phyloP scores from a whole-genome alignment of 2,329 filamentous ascomycete genomes.

The Penicillium sp. region DNA sequence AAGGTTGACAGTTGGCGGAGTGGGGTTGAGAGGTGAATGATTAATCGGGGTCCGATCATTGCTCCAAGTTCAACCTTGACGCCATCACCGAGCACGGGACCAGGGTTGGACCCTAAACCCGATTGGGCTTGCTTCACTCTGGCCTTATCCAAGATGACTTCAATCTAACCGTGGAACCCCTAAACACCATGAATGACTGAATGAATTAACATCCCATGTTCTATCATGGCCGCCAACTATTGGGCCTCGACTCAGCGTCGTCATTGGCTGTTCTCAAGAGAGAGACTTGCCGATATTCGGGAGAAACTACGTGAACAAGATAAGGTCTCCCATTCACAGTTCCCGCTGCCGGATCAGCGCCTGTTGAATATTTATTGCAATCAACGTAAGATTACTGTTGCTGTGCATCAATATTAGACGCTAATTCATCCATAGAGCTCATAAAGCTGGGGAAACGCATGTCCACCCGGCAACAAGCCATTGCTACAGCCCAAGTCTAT shows the following conservation, averaged over 20 bases:
- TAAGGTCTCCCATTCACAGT: constrained; percentile 71
- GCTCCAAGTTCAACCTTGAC: constrained; percentile 29
- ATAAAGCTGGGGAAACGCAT: constrained; percentile 81
- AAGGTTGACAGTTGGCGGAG: constrained; percentile 14
- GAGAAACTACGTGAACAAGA: constrained; percentile 77
- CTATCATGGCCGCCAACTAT: constrained; percentile 84
- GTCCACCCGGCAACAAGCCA: constrained; percentile 81
- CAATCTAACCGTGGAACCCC: not conserved
- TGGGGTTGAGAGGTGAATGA: constrained; percentile 24
- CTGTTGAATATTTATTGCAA: constrained; percentile 91
- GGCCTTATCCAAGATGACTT: not conserved
- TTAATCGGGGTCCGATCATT: constrained; percentile 38
- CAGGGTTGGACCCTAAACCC: constrained; percentile 33
- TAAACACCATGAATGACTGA: not conserved
- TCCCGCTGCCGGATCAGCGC: constrained; percentile 76
- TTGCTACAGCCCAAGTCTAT: constrained; percentile 93
- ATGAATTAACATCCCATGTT: not conserved
- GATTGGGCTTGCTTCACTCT: constrained; percentile 20
- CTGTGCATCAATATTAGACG: not conserved
- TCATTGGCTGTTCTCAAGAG: constrained; percentile 86
- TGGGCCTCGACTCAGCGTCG: constrained; percentile 92
- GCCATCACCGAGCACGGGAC: constrained; percentile 31
- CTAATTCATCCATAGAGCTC: constrained; percentile 58
- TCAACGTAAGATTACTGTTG: constrained; percentile 62
- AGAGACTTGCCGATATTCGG: constrained; percentile 73